Conservation (phyloP, 2,329 filamentous ascomycete genomes). For the Nigrospora oryzae region DNA sequence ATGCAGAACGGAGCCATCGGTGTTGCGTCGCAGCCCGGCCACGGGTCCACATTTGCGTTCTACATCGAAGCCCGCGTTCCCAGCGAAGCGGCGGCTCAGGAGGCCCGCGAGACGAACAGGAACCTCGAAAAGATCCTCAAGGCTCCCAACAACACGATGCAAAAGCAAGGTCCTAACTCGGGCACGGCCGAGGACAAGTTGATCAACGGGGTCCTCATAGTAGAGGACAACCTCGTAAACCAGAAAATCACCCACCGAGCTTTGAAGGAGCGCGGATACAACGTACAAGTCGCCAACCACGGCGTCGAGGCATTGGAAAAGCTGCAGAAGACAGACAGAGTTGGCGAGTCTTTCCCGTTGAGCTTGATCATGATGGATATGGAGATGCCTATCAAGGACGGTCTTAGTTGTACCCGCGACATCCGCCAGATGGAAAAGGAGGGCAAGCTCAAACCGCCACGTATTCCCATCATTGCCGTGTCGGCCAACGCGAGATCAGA, state of each 20-base stretch:
- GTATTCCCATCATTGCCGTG: conserved; percentile 56
- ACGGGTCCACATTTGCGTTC: conserved; percentile 67
- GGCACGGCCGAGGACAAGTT: conserved; percentile 9
- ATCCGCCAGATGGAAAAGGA: conserved; percentile 54
- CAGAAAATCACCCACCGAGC: conserved; percentile 55
- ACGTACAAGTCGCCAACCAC: conserved; percentile 53
- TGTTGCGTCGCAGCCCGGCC: conserved; percentile 54
- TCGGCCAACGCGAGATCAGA: conserved; percentile 60
- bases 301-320: conserved; percentile 49
- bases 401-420: conserved; percentile 54
- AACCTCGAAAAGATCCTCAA: conserved; percentile 16
- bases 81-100: conserved; percentile 26
- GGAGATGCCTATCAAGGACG: conserved; percentile 69
- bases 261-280: conserved; percentile 48
- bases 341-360: conserved; percentile 26
- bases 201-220: conserved; percentile 47
- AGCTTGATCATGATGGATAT: conserved; percentile 67
- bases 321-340: conserved; percentile 11
- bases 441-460: conserved; percentile 39
- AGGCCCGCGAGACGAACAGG: conserved; percentile 22
- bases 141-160: conserved; percentile 6
- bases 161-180: conserved; percentile 4
- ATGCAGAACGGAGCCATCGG: conserved; percentile 70
- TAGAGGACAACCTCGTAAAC: conserved; percentile 61
- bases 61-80: conserved; percentile 50